These are phyloP conservation scores for Blastobotrys indianensis DNA, from an alignment of 1,139 yeast genomes.

Conservation along the genomic window DNA sequence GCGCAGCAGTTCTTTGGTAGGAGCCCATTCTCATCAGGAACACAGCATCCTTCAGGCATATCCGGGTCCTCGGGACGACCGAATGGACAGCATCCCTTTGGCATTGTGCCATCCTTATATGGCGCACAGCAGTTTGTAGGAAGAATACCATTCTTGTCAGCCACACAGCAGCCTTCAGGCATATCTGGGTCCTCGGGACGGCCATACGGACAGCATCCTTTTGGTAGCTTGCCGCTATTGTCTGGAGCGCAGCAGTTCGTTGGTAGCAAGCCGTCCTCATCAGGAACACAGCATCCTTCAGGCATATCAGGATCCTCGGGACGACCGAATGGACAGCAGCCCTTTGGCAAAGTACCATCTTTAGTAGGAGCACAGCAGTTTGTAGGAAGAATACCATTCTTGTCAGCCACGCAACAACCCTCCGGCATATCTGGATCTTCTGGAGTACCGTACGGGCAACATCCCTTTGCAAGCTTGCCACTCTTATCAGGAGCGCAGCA, in stretches of 20 bases:
- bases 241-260: too few relatives aligned
- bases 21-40: constrained; percentile 14
- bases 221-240: too few relatives aligned
- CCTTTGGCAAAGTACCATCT: too few relatives aligned
- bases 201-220: neutral
- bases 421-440: constrained; percentile 15
- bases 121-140: too few relatives aligned
- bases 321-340: too few relatives aligned
- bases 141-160: constrained; percentile 17
- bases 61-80: constrained; percentile 8
- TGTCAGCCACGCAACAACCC: constrained; percentile 16
- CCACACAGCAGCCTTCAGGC: constrained; percentile 16
- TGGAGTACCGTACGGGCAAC: constrained; percentile 1
- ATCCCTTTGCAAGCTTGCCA: too few relatives aligned
- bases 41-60: constrained; percentile 20
- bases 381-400: constrained; percentile 14
- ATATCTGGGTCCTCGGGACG: constrained; percentile 11
- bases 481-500: too few relatives aligned
- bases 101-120: too few relatives aligned
- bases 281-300: constrained; percentile 20
- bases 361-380: too few relatives aligned
- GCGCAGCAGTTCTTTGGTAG: too few relatives aligned
- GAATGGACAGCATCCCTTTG: too few relatives aligned
- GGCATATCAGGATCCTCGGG: constrained; percentile 17
- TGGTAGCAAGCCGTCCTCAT: too few relatives aligned